phyloP scores from a whole-genome alignment of 73 alveolate species.

The Paramecium primaurelia region DNA sequence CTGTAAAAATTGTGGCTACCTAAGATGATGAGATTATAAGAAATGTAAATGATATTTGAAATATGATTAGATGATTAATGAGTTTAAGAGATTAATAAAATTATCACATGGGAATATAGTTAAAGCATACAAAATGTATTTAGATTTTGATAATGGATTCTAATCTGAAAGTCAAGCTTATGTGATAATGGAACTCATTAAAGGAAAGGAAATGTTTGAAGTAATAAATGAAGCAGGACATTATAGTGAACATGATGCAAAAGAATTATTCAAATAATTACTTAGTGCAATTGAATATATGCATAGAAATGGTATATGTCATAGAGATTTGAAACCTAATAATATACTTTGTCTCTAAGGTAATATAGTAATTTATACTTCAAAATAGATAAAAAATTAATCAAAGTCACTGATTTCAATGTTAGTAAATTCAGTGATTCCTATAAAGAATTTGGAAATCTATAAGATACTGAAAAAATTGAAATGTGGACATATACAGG shows the following conservation, averaged over 20 bases:
- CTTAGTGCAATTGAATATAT: slow-evolving; percentile 49
- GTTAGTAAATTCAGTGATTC: slow-evolving; percentile 57
- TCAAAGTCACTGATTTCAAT: slow-evolving; percentile 63
- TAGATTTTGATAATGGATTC: slow-evolving; percentile 43
- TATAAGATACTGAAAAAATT: slow-evolving; percentile 42
- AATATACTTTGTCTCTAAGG: slow-evolving; percentile 45
- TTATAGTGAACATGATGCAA: slow-evolving; percentile 56
- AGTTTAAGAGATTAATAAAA: slow-evolving; percentile 47
- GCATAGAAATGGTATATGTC: slow-evolving; percentile 57
- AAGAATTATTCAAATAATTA: slow-evolving; percentile 28
- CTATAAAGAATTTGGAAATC: slow-evolving; percentile 33
- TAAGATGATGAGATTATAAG: slow-evolving; percentile 58
- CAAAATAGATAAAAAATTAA: background rate
- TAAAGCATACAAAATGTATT: slow-evolving; percentile 46
- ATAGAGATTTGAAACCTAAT: slow-evolving; percentile 60
- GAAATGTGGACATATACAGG: slow-evolving; percentile 67
- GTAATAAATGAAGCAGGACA: slow-evolving; percentile 50
- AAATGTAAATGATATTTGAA: background rate
- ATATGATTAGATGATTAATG: slow-evolving; percentile 23
- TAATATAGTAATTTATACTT: background rate
- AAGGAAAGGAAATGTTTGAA: slow-evolving; percentile 62
- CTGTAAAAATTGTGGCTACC: slow-evolving; percentile 57
- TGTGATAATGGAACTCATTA: slow-evolving; percentile 49
- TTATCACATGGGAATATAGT: slow-evolving; percentile 57
- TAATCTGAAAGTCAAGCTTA: slow-evolving; percentile 47